Conservation (phyloP, 148 eudicot genomes). For the Rhododendron griersonianum region DNA sequence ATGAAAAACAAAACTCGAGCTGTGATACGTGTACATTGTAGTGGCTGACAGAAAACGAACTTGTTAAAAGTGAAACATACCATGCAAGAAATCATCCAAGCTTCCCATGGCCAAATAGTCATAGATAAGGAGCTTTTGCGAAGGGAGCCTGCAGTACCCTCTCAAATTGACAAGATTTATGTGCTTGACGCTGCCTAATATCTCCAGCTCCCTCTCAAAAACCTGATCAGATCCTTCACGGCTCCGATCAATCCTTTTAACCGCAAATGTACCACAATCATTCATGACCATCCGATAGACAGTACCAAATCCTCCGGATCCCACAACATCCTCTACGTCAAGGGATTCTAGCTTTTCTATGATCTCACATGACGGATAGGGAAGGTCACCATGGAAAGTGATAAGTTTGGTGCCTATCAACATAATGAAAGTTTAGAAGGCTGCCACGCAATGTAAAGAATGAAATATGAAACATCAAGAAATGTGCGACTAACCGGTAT, state of each 20-base stretch:
- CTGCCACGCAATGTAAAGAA: background rate
- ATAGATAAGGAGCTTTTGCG: constrained; percentile 85
- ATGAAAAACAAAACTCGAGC: background rate
- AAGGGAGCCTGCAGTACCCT: constrained; percentile 87
- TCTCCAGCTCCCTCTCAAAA: constrained; percentile 86
- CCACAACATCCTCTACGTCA: constrained; percentile 77
- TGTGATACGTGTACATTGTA: background rate
- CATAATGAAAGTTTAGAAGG: background rate
- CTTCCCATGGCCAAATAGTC: constrained; percentile 90
- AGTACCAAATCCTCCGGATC: constrained; percentile 95
- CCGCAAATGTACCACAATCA: constrained; percentile 95
- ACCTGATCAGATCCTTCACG: constrained; percentile 81
- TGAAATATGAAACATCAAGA: background rate
- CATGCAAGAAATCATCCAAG: constrained; percentile 78
- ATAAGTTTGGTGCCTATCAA: constrained; percentile 70
- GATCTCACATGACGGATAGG: constrained; percentile 83
- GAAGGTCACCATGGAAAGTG: constrained; percentile 96
- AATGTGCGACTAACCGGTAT: constrained; percentile 40
- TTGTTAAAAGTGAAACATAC: constrained; percentile 28
- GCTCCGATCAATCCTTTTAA: constrained; percentile 68
- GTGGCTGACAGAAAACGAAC: background rate
- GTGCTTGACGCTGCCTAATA: constrained; percentile 89
- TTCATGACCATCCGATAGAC: constrained; percentile 96
- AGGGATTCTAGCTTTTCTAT: constrained; percentile 87
- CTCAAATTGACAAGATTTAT: constrained; percentile 84